Conservation (phyloP, 805 yeast genomes). For the Cephaloascus albidus region DNA sequence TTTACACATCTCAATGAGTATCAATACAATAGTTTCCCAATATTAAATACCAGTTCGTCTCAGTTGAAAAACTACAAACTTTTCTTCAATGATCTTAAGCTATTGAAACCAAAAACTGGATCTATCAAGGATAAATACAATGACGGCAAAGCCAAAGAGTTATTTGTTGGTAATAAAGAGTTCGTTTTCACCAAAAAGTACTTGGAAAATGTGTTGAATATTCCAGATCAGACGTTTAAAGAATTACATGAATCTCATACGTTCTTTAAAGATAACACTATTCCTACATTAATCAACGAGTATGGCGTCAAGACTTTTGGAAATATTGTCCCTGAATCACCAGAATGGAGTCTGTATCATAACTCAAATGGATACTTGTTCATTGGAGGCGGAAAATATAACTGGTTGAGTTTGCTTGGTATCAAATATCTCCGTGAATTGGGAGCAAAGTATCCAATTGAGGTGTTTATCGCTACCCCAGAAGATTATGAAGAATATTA, state of each 20-base stretch:
- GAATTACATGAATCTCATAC: conserved; percentile 28
- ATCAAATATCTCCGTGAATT: conserved; percentile 33
- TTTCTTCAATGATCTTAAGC: conserved; percentile 22
- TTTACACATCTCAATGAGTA: too few species aligned
- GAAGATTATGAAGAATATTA: conserved; percentile 36
- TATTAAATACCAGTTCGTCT: too few species aligned
- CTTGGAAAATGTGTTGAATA: conserved; percentile 29
- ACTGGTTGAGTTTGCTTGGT: conserved; percentile 41
- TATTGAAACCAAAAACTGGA: conserved; percentile 23
- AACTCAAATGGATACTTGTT: conserved; percentile 31
- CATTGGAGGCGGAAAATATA: conserved; percentile 44
- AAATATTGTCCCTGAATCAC: conserved; percentile 13
- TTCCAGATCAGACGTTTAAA: conserved; percentile 21
- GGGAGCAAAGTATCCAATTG: conserved; percentile 40
- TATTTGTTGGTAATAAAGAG: conserved; percentile 26
- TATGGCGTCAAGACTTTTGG: conserved; percentile 25
- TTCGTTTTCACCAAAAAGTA: conserved; percentile 37
- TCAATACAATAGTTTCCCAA: too few species aligned
- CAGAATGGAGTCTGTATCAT: conserved; percentile 27
- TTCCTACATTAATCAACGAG: conserved; percentile 16
- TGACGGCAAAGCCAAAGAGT: conserved; percentile 31
- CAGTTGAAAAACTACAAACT: conserved; percentile 14
- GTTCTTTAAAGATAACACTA: conserved; percentile 19
- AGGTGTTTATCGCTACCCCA: conserved; percentile 34
- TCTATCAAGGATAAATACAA: conserved; percentile 34